phyloP scores from a whole-genome alignment of 306 rosid species.

The Pachyrhizus erosus region DNA sequence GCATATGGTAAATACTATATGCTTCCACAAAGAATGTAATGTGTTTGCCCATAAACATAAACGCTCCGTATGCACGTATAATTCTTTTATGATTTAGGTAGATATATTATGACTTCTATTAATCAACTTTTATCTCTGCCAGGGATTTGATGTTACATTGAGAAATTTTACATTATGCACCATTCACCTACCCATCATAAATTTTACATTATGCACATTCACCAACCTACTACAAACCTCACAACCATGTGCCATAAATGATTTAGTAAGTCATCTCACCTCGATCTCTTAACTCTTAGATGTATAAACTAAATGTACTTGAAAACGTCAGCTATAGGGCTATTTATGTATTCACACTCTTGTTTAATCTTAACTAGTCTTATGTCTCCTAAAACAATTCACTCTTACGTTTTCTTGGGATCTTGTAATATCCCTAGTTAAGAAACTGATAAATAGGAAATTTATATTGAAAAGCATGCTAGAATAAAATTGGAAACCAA shows the following conservation, averaged over 20 bases:
- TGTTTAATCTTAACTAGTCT: neutral
- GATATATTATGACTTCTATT: no score
- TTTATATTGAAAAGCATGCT: neutral
- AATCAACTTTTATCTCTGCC: no score
- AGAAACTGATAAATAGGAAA: neutral
- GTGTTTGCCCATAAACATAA: neutral
- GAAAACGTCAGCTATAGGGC: neutral
- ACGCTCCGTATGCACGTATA: no score
- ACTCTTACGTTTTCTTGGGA: neutral
- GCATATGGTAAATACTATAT: neutral
- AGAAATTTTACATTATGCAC: neutral
- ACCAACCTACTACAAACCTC: neutral
- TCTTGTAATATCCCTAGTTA: neutral
- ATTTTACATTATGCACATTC: conserved; percentile 8
- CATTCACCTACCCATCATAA: no score
- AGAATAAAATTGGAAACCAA: neutral
- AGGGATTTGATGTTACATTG: neutral
- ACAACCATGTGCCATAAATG: neutral
- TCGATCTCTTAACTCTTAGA: neutral
- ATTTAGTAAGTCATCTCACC: neutral
- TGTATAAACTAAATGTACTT: neutral
- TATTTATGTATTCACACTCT: neutral
- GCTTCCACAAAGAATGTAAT: neutral
- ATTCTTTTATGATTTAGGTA: no score
- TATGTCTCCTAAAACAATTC: neutral